These are phyloP conservation scores for Melastoma malabathricum DNA, from an alignment of 345 rosid species.

Conservation along the genomic window DNA sequence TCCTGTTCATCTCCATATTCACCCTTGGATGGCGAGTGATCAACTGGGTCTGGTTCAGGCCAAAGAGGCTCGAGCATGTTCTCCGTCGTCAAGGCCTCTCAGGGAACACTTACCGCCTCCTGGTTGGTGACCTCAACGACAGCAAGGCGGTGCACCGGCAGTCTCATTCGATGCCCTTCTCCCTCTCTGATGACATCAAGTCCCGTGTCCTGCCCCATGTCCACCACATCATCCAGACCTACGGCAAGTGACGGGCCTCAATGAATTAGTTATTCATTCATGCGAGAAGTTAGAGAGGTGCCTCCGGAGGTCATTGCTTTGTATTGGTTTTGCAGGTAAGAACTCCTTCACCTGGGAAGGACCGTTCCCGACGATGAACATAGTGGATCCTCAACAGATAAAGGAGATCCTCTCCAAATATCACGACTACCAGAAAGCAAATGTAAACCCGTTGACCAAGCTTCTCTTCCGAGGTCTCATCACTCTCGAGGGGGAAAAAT, in stretches of 20 bases:
- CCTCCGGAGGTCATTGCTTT: no score
- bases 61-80: conserved; percentile 9
- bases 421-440: conserved; percentile 1
- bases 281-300: no score
- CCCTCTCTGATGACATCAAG: conserved; percentile 3
- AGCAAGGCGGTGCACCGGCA: neutral
- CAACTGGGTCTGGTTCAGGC: conserved; percentile 8
- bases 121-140: conserved; percentile 11
- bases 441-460: neutral
- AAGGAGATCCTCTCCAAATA: conserved; percentile 3
- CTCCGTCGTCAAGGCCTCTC: conserved; percentile 9
- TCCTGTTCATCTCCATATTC: no score
- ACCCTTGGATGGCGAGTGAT: conserved; percentile 2
- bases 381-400: conserved; percentile 6
- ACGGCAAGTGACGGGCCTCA: conserved; percentile 2
- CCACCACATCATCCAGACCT: neutral
- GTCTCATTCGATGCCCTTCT: conserved; percentile 4
- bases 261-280: neutral
- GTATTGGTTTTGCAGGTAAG: conserved; percentile 1
- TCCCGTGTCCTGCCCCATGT: conserved; percentile 6
- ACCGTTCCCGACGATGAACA: neutral
- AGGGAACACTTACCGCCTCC: conserved; percentile 3
- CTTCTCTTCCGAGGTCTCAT: conserved; percentile 1
- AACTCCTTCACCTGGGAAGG: conserved; percentile 5
- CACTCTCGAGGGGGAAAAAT: conserved; percentile 2